Percentiles rank a stretch among this genome's conserved stretches.
phyloP scores from a whole-genome alignment of 768 basidiomycete species.

The Rubroboletus pulcherrimus region DNA sequence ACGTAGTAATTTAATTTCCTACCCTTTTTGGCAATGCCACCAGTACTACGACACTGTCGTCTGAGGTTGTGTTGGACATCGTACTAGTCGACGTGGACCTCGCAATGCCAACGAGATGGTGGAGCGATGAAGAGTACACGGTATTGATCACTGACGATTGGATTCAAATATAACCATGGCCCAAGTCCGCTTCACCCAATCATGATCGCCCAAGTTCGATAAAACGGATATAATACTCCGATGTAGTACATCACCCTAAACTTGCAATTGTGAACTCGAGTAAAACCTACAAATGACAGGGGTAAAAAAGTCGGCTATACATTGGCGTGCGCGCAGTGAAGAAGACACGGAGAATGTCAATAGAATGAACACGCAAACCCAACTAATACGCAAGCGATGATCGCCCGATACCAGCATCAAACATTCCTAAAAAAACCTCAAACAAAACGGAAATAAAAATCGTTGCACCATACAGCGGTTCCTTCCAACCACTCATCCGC shows the following conservation, averaged over 20 bases:
- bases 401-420: background rate
- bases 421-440: background rate
- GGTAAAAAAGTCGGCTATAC: background rate
- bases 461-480: background rate
- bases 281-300: slow-evolving; percentile 1
- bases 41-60: background rate
- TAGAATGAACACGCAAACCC: background rate
- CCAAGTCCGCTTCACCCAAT: background rate
- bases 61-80: background rate
- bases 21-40: slow-evolving; percentile 14
- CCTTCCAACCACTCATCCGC: background rate
- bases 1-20: slow-evolving; percentile 5
- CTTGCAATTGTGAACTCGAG: background rate
- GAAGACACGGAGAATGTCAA: background rate
- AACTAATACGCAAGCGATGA: background rate
- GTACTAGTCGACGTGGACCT: background rate
- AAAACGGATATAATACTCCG: background rate
- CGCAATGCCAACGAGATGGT: background rate
- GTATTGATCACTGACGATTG: background rate
- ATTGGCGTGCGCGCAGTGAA: background rate
- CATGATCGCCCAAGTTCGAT: too few relatives aligned
- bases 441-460: background rate
- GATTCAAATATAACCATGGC: background rate
- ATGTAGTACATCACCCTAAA: background rate
- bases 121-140: background rate